A percentile compares a stretch with the other conserved stretches of the same genome.
These are phyloP conservation scores for Penicillium verhagenii DNA, from an alignment of 495 filamentous ascomycete genomes.

Conservation along the genomic window DNA sequence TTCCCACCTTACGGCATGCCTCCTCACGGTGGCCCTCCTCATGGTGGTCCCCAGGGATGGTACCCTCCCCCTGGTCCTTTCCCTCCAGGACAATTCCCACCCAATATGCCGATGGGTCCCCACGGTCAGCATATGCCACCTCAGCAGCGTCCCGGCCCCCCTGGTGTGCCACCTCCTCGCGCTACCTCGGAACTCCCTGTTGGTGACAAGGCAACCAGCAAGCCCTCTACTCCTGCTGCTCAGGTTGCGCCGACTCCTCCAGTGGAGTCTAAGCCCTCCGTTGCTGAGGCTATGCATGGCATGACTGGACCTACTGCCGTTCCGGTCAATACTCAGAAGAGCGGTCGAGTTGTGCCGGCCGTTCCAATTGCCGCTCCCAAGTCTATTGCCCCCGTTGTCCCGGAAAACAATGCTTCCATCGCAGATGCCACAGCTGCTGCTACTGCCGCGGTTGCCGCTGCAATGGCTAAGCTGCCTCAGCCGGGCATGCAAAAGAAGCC, in stretches of 20 bases:
- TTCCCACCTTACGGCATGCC: slow-evolving; percentile 60
- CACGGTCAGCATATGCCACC: slow-evolving; percentile 49
- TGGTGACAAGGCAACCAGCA: slow-evolving; percentile 36
- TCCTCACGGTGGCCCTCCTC: slow-evolving; percentile 63
- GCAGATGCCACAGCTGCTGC: slow-evolving; percentile 46
- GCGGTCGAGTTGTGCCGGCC: slow-evolving; percentile 69
- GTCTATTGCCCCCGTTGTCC: slow-evolving; percentile 31
- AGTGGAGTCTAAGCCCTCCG: slow-evolving; percentile 65
- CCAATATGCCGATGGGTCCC: slow-evolving; percentile 52
- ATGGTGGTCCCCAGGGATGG: slow-evolving; percentile 72
- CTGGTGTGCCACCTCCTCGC: slow-evolving; percentile 29
- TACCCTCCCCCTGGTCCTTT: slow-evolving; percentile 76
- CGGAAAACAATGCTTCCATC: slow-evolving; percentile 13
- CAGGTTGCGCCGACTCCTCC: slow-evolving; percentile 54
- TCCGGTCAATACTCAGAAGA: slow-evolving; percentile 47
- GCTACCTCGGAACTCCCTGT: slow-evolving; percentile 45
- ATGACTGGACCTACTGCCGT: slow-evolving; percentile 50
- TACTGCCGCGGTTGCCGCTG: slow-evolving; percentile 81
- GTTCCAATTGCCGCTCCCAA: slow-evolving; percentile 54
- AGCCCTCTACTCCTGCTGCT: slow-evolving; percentile 39
- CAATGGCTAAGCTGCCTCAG: slow-evolving; percentile 78
- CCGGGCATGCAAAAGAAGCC: slow-evolving; percentile 45
- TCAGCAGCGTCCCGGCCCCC: slow-evolving; percentile 41
- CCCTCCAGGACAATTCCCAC: slow-evolving; percentile 56
- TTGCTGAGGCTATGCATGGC: slow-evolving; percentile 48